These are phyloP conservation scores for Colletotrichum godetiae DNA, from an alignment of 2,329 filamentous ascomycete species.

Conservation along the genomic window DNA sequence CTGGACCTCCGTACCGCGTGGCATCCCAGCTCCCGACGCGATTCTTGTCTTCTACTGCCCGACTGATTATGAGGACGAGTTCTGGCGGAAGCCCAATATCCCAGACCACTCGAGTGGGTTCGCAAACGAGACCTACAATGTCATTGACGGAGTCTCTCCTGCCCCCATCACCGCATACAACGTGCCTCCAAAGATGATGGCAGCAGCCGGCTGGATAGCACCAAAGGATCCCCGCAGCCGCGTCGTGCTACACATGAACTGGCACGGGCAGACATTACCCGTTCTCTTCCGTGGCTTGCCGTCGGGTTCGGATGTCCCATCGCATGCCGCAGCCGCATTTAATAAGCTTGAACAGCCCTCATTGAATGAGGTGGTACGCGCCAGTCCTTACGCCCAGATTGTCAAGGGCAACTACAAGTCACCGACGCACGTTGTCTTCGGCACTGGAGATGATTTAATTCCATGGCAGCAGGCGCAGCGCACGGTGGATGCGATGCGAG, in stretches of 20 bases:
- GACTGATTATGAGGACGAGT: constrained; percentile 23
- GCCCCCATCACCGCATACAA: background rate
- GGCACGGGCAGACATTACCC: constrained; percentile 49
- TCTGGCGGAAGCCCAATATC: background rate
- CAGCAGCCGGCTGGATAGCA: too few species aligned
- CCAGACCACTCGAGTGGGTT: background rate
- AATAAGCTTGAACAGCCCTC: background rate
- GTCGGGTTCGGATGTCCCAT: background rate
- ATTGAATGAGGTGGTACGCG: constrained; percentile 31
- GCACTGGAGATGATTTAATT: constrained; percentile 45
- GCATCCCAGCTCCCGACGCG: constrained; percentile 47
- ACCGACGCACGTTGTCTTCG: constrained; percentile 48
- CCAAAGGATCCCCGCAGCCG: constrained; percentile 47
- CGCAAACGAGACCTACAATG: background rate
- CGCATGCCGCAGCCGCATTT: constrained; percentile 7
- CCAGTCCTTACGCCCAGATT: constrained; percentile 46
- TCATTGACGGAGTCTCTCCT: background rate
- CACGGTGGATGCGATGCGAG: background rate
- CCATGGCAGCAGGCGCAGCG: constrained; percentile 43
- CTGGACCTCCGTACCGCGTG: constrained; percentile 46
- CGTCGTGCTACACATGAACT: constrained; percentile 54
- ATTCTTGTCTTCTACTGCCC: constrained; percentile 24
- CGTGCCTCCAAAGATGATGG: background rate
- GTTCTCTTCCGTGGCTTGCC: constrained; percentile 46
- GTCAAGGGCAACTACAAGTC: constrained; percentile 41